Evolutionary conservation across 441 rosid genomes (phyloP).

Genomic region (Raphanus hybrid): DNA sequence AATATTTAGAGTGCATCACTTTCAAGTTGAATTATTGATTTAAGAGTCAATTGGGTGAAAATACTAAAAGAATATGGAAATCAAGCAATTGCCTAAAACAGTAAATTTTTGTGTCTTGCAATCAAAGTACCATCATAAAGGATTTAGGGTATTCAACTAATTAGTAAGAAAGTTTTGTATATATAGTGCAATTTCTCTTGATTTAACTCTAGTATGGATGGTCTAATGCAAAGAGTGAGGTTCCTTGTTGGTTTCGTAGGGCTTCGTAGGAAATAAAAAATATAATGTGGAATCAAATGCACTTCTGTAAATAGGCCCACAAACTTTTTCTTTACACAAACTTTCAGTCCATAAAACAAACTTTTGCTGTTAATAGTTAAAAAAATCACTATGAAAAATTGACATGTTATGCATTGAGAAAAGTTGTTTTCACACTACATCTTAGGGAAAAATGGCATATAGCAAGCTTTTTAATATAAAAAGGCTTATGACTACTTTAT

Average conservation of each 20-base stretch:
- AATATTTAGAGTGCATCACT: background rate
- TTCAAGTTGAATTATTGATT: background rate
- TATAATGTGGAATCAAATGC: background rate
- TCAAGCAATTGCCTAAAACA: too few relatives aligned
- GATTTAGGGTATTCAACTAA: too few relatives aligned
- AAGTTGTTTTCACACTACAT: background rate
- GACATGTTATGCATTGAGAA: background rate
- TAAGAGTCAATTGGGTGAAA: too few relatives aligned
- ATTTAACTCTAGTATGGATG: background rate
- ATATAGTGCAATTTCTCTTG: background rate
- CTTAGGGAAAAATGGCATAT: background rate
- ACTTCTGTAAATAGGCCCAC: background rate
- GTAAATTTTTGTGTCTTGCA: too few relatives aligned
- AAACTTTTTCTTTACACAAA: background rate
- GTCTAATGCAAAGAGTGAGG: background rate
- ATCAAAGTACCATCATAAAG: too few relatives aligned
- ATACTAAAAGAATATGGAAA: too few relatives aligned
- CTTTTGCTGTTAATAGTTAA: background rate
- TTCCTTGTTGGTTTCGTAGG: background rate
- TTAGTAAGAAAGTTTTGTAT: too few relatives aligned
- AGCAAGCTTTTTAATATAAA: background rate
- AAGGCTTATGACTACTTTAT: background rate
- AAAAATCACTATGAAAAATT: background rate
- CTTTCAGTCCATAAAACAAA: background rate
- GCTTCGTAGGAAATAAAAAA: background rate